Evolutionary conservation across 139 green algal species (phyloP), one percentile per base, ranked within the genome.

Genomic region (Volvox reticuliferus): DNA sequence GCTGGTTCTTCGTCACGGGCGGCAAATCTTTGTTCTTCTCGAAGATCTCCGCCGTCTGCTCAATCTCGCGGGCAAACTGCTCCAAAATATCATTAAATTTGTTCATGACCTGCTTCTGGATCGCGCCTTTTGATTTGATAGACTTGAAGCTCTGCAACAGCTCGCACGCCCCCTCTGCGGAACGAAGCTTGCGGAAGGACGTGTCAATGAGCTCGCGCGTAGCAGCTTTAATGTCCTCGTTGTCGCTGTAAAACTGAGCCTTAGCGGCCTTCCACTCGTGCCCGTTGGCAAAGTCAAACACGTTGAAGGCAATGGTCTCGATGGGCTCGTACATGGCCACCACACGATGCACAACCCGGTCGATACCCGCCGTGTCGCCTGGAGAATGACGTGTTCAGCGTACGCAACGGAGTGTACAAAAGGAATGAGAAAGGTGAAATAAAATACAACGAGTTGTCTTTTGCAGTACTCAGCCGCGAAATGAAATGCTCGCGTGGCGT

Each of bases 61-160:
- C 95, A 36, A 98, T 96, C 95, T 99, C 97, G 13, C 94, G 88
- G 17, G 94, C 92, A 89, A 98, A 98, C 93, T 99, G 97, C 88
- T 97, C 95, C 85, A 99, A 80, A 35, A 99, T 98, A 91, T 98
- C 97, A 1, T 95, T 96, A 73, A 98, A 92, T 93, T 99, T 99
- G 92, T 95, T 97, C 83, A 97, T 95, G 93, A 99, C 97, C 94
- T 98, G 97, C 92, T 98, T 95, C 91, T 98, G 96, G 85, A 99
- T 97, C 14, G 95, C 96, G 35, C 96, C 97, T 79, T 97, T 94
- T 62, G 89, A 95, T 93, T 97, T 95, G 89, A 99, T 99, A 62
- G 87, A 93, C 84, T 98, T 97, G 94, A 99, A 99, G 94, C 94
- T 98, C 80, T 97, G 94, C 91, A 99, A 94, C 86, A 99, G 95